Base-by-base conservation (phyloP, 257 asterid genomes). In the Solanum clarkiae region DNA sequence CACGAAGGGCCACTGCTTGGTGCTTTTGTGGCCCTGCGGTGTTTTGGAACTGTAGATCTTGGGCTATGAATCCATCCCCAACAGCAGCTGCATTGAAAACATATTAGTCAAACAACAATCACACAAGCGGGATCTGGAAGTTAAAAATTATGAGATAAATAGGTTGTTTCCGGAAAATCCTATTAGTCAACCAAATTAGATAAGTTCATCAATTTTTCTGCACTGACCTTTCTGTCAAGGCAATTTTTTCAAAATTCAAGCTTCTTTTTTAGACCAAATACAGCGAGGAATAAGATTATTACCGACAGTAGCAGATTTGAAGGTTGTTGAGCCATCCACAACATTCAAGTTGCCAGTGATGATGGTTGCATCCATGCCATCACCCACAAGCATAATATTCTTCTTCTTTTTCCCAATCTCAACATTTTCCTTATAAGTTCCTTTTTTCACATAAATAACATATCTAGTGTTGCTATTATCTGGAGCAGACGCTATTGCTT, bases 31-130 rank as follows among this genome's bases (percentile, higher is more conserved):
- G 89, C 18, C 94, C 95, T 0, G 95, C 94, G 0, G 93, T 90
- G 93, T 92, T 92, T 68, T 88, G 91, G 49, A 93, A 86, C 2
- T 90, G 54, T 2, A 93, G 66, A 59, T 91, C 94, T 55, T 91
- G 92, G 22, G 94, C 96, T 57, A 93, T 89, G 88, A 93, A 93
- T 44, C 94, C 93, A 29, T 81, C 90, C 5, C 92, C 94, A 53
- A 75, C 88, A 1, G 89, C 92, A n/a, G 91, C 95, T 92, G 88
- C 26, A 83, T 16, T 26, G 5, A 36, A 36, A 36, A 36, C 5
- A 36, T 36, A 36, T 36, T 36, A 36, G 18, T 16, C 20, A 63
- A 63, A 42, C 42, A 63, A 12, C 32, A 29, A 29, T 29, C 32
- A 29, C 32, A 29, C 32, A 29, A 29, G 32, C 32, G 32, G 2